Evolutionary conservation across 2,329 filamentous ascomycete species (phyloP).

Genomic region (Gyromitra esculenta): DNA sequence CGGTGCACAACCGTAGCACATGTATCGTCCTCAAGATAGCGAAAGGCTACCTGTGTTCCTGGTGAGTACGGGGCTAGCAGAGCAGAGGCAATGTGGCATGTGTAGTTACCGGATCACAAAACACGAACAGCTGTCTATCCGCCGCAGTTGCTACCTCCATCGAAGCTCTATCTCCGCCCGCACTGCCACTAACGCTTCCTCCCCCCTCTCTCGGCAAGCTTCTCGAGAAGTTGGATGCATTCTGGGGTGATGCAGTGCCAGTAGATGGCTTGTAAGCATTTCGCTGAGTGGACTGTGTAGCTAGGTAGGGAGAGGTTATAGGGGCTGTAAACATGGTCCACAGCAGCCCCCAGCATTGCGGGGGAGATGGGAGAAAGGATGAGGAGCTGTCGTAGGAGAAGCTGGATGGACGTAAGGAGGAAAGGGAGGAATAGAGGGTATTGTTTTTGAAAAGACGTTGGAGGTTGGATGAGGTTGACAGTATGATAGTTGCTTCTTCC

Average conservation of each 20-base stretch:
- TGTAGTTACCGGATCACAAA: constrained; percentile 54
- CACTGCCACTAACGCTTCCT: constrained; percentile 40
- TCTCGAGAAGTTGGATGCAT: constrained; percentile 23
- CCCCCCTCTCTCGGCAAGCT: constrained; percentile 33
- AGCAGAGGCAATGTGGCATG: constrained; percentile 1
- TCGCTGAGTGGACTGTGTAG: constrained; percentile 32
- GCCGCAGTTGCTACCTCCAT: constrained; percentile 24
- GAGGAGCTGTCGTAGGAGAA: neutral
- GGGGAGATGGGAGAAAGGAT: constrained; percentile 8
- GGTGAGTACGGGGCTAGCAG: constrained; percentile 17
- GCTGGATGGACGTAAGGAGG: neutral
- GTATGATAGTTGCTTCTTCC: constrained; percentile 10
- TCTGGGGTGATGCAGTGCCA: constrained; percentile 30
- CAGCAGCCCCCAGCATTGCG: constrained; percentile 48
- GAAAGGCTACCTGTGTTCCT: constrained; percentile 55
- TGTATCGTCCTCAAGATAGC: constrained; percentile 84
- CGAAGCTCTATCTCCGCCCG: constrained; percentile 38
- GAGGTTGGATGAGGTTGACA: neutral
- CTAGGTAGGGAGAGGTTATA: constrained; percentile 43
- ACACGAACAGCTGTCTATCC: constrained; percentile 52
- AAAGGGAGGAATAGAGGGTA: neutral
- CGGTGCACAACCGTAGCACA: constrained; percentile 79
- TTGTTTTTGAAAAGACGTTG: neutral
- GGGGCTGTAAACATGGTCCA: constrained; percentile 50
- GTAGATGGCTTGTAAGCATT: constrained; percentile 21